phyloP scores from a whole-genome alignment of 352 stramenopile genomes.

The Phytopythium oedochilum region DNA sequence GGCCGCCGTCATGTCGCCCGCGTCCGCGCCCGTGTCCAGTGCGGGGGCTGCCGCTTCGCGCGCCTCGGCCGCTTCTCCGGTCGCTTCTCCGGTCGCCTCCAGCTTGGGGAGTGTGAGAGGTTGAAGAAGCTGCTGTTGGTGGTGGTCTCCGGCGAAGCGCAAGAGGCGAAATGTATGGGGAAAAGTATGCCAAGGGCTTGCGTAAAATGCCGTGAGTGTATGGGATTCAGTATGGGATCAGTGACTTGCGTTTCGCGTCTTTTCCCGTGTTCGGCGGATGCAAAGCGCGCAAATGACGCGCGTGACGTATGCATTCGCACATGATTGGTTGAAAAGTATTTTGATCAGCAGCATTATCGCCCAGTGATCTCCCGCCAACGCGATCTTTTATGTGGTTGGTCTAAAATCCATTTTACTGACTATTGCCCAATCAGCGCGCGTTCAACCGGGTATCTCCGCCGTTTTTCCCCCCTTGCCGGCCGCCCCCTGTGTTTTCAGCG shows the following conservation, averaged over 20 bases:
- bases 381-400: neutral
- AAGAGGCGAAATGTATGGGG: neutral
- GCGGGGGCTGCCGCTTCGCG: neutral
- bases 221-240: neutral
- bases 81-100: neutral
- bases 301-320: neutral
- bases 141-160: too few relatives aligned
- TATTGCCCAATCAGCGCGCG: neutral
- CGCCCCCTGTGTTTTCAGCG: neutral
- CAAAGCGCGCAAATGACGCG: neutral
- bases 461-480: neutral
- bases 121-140: too few relatives aligned
- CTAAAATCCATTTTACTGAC: neutral
- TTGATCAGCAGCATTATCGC: neutral
- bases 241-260: conserved; percentile 1
- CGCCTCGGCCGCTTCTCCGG: neutral
- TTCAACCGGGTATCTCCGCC: neutral
- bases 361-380: neutral
- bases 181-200: neutral
- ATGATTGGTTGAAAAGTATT: neutral
- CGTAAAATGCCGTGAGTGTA: neutral
- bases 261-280: neutral
- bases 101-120: neutral
- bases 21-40: neutral
- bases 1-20: conserved; percentile 17